Evolutionary conservation across 495 filamentous ascomycete genomes (phyloP).

Genomic region (Aspergillus haitiensis): DNA sequence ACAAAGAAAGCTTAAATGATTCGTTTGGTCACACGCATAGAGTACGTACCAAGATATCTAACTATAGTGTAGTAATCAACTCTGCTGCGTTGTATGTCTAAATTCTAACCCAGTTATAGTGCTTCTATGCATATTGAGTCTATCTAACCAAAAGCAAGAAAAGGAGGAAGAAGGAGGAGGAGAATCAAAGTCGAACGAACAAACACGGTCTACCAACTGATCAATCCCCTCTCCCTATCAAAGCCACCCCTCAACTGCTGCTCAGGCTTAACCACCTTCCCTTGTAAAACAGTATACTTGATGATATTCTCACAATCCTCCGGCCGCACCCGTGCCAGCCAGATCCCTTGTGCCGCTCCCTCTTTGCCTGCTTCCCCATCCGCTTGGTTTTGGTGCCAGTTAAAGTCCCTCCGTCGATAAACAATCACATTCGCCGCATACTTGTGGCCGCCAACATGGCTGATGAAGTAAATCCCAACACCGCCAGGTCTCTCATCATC

Average conservation of each 20-base stretch:
- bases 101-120: no score
- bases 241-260: constrained; percentile 86
- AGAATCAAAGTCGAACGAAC: no score
- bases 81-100: no score
- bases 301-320: constrained; percentile 96
- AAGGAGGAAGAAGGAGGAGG: no score
- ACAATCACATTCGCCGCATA: constrained; percentile 79
- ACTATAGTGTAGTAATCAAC: no score
- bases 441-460: constrained; percentile 61
- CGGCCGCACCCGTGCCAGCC: constrained; percentile 84
- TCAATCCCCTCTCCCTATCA: constrained; percentile 72
- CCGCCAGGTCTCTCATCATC: constrained; percentile 85
- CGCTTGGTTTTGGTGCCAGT: constrained; percentile 46
- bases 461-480: constrained; percentile 93
- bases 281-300: constrained; percentile 83
- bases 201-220: constrained; percentile 70
- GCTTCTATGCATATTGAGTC: no score
- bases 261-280: constrained; percentile 87
- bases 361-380: constrained; percentile 45
- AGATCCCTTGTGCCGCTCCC: constrained; percentile 84
- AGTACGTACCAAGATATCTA: no score
- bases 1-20: no score
- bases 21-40: no score
- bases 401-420: constrained; percentile 66
- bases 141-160: background rate